phyloP scores from a whole-genome alignment of 1,284 basidiomycete genomes.

The Phylloboletellus chloephorus region DNA sequence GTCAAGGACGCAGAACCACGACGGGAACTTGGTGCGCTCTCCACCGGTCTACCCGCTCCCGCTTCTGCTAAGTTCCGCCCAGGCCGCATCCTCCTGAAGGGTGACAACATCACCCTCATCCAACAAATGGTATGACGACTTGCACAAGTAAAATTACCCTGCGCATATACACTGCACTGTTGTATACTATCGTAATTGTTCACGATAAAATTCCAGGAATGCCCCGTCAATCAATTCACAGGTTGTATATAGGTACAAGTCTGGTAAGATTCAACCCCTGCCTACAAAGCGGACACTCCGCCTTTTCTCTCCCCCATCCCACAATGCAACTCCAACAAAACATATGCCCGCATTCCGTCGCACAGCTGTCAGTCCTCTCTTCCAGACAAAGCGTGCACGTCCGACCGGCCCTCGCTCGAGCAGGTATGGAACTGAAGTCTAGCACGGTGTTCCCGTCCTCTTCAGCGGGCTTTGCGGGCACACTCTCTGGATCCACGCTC shows the following conservation, averaged over 20 bases:
- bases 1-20: conserved; percentile 83
- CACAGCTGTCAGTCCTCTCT: conserved; percentile 71
- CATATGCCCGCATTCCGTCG: conserved; percentile 91
- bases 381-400: conserved; percentile 86
- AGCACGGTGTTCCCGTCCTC: conserved; percentile 64
- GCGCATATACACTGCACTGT: conserved; percentile 3
- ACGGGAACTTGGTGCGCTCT: conserved; percentile 64
- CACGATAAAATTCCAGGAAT: neutral
- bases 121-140: conserved; percentile 53
- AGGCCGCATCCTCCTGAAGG: conserved; percentile 93
- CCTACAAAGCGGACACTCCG: conserved; percentile 85
- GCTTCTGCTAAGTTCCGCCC: conserved; percentile 8
- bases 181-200: conserved; percentile 21
- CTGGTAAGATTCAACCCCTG: conserved; percentile 71
- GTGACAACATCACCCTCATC: conserved; percentile 94
- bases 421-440: conserved; percentile 50
- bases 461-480: conserved; percentile 53
- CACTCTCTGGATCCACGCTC: conserved; percentile 46
- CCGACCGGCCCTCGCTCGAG: conserved; percentile 52
- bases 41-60: neutral
- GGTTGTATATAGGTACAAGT: conserved; percentile 79
- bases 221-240: conserved; percentile 39
- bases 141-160: conserved; percentile 15
- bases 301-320: conserved; percentile 86
- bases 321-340: conserved; percentile 94